Evolutionary conservation across 2,329 filamentous ascomycete genomes (phyloP).

Genomic region (Achaetomium macrosporum): DNA sequence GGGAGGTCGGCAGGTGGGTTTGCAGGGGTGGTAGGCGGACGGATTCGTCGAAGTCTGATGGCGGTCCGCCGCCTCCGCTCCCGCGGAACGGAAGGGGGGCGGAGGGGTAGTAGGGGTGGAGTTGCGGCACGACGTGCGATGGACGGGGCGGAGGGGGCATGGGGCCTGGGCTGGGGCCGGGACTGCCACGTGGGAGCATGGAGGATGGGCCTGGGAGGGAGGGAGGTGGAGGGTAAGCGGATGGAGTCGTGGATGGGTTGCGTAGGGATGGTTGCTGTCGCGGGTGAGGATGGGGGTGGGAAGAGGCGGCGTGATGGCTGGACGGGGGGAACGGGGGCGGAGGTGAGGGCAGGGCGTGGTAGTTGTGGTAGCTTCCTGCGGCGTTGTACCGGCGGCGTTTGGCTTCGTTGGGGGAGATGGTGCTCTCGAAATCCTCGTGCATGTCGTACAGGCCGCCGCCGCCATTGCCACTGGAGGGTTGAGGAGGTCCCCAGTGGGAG

Average conservation of each 20-base stretch:
- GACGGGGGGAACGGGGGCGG: not conserved
- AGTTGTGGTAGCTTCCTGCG: conserved; percentile 15
- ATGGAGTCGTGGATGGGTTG: not conserved
- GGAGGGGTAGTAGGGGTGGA: not conserved
- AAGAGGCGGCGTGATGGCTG: not conserved
- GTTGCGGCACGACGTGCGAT: not conserved
- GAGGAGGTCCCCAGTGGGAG: conserved; percentile 5
- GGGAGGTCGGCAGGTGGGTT: conserved; percentile 28
- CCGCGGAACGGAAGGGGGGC: not conserved
- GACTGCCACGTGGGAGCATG: conserved; percentile 8
- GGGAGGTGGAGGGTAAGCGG: not conserved
- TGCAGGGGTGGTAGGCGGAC: conserved; percentile 50
- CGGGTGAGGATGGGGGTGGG: not conserved
- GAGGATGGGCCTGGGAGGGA: conserved; percentile 12
- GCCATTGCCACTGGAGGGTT: conserved; percentile 5
- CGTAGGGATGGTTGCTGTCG: not conserved
- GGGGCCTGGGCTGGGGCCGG: conserved; percentile 2
- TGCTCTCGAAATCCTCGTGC: conserved; percentile 31
- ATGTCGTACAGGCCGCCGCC: conserved; percentile 31
- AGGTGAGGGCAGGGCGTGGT: conserved; percentile 16
- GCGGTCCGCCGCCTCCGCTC: not conserved
- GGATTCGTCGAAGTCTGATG: conserved; percentile 47
- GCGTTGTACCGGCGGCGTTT: conserved; percentile 32
- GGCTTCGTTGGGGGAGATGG: conserved; percentile 32
- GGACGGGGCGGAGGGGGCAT: conserved; percentile 21